Conservation (phyloP, 2,329 filamentous ascomycete species). For the Scolecobasidium constrictum region DNA sequence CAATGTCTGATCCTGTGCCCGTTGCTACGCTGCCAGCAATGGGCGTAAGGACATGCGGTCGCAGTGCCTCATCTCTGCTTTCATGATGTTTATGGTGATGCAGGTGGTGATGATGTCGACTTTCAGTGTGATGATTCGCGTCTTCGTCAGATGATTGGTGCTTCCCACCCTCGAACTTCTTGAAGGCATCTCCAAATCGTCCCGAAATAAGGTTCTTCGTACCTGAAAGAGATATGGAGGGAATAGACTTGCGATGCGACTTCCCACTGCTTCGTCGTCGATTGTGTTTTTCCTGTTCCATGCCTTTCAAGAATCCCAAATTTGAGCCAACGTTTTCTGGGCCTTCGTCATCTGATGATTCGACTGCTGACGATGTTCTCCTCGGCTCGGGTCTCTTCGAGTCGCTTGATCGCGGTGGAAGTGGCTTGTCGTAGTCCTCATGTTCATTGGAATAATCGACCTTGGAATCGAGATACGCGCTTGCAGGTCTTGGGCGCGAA, state of each 20-base stretch:
- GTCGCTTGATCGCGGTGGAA: too few species aligned
- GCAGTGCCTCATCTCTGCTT: constrained; percentile 13
- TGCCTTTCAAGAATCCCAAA: constrained; percentile 69
- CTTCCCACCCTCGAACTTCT: constrained; percentile 63
- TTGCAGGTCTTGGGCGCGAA: constrained; percentile 60
- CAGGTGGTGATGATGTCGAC: neutral
- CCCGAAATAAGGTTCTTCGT: constrained; percentile 78
- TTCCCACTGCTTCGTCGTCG: constrained; percentile 40
- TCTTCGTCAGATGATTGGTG: too few species aligned
- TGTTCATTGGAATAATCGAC: constrained; percentile 73
- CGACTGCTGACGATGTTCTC: constrained; percentile 20
- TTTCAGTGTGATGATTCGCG: constrained; percentile 10
- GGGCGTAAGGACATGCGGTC: constrained; percentile 38
- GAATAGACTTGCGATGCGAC: constrained; percentile 52
- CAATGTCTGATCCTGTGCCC: constrained; percentile 55
- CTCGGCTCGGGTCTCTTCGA: constrained; percentile 3
- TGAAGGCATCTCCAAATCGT: constrained; percentile 88
- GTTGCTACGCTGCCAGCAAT: constrained; percentile 69
- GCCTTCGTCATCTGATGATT: constrained; percentile 36
- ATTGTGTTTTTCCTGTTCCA: constrained; percentile 52
- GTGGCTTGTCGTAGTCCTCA: too few species aligned
- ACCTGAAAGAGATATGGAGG: constrained; percentile 55
- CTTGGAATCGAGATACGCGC: constrained; percentile 73
- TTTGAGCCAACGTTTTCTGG: constrained; percentile 60
- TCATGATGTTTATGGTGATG: constrained; percentile 16